Evolutionary conservation across 1,139 yeast genomes (phyloP).

Genomic region (Nakaseomyces uthaithaninus): DNA sequence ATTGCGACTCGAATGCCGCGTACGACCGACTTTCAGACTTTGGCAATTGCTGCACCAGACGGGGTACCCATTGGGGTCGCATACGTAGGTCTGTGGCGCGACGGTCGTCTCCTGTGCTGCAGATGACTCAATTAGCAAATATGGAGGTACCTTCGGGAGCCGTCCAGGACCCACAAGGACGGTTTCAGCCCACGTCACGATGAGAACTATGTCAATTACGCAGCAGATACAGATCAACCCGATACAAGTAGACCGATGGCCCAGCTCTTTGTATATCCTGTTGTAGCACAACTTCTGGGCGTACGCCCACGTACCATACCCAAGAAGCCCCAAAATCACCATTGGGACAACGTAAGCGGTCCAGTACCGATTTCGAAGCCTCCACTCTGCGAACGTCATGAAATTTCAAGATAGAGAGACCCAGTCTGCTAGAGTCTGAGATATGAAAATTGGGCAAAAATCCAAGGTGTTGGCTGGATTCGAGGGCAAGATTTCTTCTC

Average conservation of each 20-base stretch:
- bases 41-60: conserved; percentile 49
- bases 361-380: conserved; percentile 9
- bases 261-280: conserved; percentile 15
- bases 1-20: conserved; percentile 46
- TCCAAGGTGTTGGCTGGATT: not conserved
- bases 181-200: conserved; percentile 20
- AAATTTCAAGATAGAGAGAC: too few relatives aligned
- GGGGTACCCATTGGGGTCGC: conserved; percentile 56
- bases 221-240: conserved; percentile 20
- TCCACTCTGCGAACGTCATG: conserved; percentile 4
- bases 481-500: too few relatives aligned
- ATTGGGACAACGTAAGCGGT: conserved; percentile 14
- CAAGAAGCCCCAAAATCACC: conserved; percentile 13
- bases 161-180: conserved; percentile 24
- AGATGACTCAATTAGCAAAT: conserved; percentile 12
- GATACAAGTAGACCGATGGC: conserved; percentile 17
- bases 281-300: conserved; percentile 25
- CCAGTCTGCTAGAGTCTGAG: too few relatives aligned
- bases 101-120: conserved; percentile 5
- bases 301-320: conserved; percentile 27
- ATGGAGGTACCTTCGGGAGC: conserved; percentile 25
- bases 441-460: not conserved
- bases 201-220: conserved; percentile 13
- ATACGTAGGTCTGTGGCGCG: conserved; percentile 47
- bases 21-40: conserved; percentile 45